Percentiles rank a stretch among this genome's conserved stretches.
These are phyloP conservation scores for Crithidia thermophila DNA, from an alignment of 208 protist genomes.

Conservation along the genomic window DNA sequence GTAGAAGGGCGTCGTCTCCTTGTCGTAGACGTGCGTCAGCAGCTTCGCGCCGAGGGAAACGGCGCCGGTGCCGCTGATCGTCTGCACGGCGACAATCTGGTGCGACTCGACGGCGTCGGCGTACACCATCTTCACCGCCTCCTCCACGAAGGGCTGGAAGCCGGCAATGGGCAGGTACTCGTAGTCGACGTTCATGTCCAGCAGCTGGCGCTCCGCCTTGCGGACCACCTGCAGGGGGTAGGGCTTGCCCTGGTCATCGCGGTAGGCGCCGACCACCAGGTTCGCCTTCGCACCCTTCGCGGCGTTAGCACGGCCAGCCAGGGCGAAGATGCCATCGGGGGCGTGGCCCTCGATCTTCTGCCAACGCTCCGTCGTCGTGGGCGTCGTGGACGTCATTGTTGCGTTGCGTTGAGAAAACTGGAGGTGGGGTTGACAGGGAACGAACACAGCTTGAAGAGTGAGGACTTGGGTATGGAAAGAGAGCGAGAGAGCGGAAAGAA, in stretches of 20 bases:
- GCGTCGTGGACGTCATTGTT: slow-evolving; percentile 11
- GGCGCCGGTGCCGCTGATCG: slow-evolving; percentile 89
- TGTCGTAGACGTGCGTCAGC: slow-evolving; percentile 42
- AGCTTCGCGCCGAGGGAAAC: slow-evolving; percentile 70
- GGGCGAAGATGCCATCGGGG: slow-evolving; percentile 63
- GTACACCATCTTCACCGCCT: slow-evolving; percentile 88
- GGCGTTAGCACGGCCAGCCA: slow-evolving; percentile 36
- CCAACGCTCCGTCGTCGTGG: slow-evolving; percentile 26
- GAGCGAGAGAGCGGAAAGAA: background rate
- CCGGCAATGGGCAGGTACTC: slow-evolving; percentile 98
- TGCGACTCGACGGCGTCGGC: slow-evolving; percentile 59
- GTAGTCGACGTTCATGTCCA: slow-evolving; percentile 85
- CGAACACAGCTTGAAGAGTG: background rate
- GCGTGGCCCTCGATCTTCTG: slow-evolving; percentile 27
- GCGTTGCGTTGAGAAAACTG: background rate
- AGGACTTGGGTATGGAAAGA: background rate
- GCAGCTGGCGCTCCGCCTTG: slow-evolving; percentile 79
- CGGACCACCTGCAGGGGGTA: slow-evolving; percentile 91
- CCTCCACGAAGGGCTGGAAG: slow-evolving; percentile 76
- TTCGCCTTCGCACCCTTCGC: slow-evolving; percentile 93
- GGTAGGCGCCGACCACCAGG: slow-evolving; percentile 98
- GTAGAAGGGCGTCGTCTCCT: slow-evolving; percentile 57
- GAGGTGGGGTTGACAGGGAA: background rate
- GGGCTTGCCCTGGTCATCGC: slow-evolving; percentile 93
- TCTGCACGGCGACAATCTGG: slow-evolving; percentile 72